Base-by-base conservation (phyloP, 345 rosid species). In the Xanthoceras sorbifolium region DNA sequence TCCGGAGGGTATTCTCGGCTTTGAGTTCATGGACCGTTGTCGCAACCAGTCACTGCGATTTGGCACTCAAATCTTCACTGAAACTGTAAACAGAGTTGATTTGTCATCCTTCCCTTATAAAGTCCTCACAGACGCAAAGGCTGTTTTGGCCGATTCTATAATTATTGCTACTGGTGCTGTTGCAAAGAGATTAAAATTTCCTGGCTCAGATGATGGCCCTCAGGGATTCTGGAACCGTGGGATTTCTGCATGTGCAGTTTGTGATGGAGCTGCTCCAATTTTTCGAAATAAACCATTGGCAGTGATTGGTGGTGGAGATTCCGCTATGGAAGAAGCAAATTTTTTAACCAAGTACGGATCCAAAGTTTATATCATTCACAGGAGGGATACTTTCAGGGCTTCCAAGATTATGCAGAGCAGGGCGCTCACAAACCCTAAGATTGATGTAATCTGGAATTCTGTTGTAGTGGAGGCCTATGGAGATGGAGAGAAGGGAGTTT, bases 191-290 rank as follows among this genome's bases (percentile, higher is more conserved):
- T 90, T 96, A 32, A 66, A 11, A n/a, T 96, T 96, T 77, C 78
- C 83, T 0, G 97, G 98, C 10, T 93, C 98, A 12, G 89, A 85
- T 20, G 89, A 88, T 9, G 85, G 81, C 5, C 72, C 64, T 0
- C 83, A 79, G 1, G 86, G 82, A 0, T 96, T 91, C 84, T 96
- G 99, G 99, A 96, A 96, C 76, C 89, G 87, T 0, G 98, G 99
- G 32, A 93, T 96, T 57, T 96, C 99, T 9, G 97, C 99, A 1
- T 96, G 99, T 76, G 98, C 97, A 0, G 98, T 96, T 22, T 93
- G 98, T 81, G 99, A 96, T 29, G 99, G 99, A 28, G 99, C 99
- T 3, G 98, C 94, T n/a, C 99, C 98, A 2, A 92, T 92, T n/a
- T 96, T 96, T 69, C 82, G 90, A 68, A 69, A 88, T 57, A 91